Base-by-base conservation (phyloP, 2,329 filamentous ascomycete species). In the Chaetomiaceae sp. region DNA sequence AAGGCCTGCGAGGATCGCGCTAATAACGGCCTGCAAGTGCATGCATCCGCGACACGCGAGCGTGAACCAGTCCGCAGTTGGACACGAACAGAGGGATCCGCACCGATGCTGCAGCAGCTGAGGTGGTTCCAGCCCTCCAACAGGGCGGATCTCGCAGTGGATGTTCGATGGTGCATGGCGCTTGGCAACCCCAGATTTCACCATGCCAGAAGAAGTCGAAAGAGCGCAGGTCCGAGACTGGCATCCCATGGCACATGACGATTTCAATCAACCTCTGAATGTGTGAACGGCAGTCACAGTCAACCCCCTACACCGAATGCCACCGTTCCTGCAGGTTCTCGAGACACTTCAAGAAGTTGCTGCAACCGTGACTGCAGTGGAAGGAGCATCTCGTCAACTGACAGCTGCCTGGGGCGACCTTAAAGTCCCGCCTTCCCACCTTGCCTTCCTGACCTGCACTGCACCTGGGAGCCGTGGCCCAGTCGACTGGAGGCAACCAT, bases 21-120 rank as follows among this genome's bases (percentile, higher is more conserved):
- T 55, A 14, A 6, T 6, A 48, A 46, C 53, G 51, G 58, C 40
- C 48, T 60, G 58, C 53, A 59, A 33, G 37, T 40, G 27, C 37
- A 53, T 60, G 58, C 53, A 58, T 43, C 53, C 53, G 53, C 34
- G 53, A 53, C 58, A 56, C 48, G 58, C 56, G 55, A 57, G 47
- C 43, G 29, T 42, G 45, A 58, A 59, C 58, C 40, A 36, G 31
- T 38, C 27, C 47, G 20, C 34, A 48, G 47, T 43, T 33, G 31
- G 50, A 38, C 33, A 23, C 27, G 55, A 59, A 56, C 49, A 34
- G 50, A 20, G 42, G 50, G 54, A 53, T 49, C 39, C 38, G 34
- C 42, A 47, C 27, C 33, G 11, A n/a, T 17, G 43, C 51, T 49
- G 50, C 47, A n/a, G 27, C 27, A 58, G 53, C 45, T 44, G 40